Base-by-base conservation (phyloP, 371 early-diverging fungal species). In the Conidiobolus incongruus region DNA sequence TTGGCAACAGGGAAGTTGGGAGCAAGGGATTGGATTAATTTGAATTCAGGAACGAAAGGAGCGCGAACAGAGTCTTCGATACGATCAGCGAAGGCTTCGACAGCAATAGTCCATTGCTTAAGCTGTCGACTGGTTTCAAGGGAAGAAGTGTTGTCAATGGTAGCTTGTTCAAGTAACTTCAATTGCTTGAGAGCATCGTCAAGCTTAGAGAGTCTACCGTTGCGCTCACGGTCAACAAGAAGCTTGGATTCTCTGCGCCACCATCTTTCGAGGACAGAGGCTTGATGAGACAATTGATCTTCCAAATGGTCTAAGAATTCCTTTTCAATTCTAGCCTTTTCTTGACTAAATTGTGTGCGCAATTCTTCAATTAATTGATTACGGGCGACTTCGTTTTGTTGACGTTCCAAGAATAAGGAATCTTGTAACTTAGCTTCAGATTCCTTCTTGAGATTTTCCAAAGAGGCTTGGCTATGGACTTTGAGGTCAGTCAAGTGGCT, bases 141-240 rank as follows among this genome's bases (percentile, higher is more conserved):
- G 43, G 62, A 53, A 48, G 68, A 71, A 4, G 73, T 73, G 44
- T 72, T 74, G 10, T 70, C 63, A 20, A 69, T 49, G 8, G 64
- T 56, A 32, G 76, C 54, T 13, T 57, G 53, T 51, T 89, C 82
- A 21, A 93, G 66, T 34, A 69, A 56, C 45, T 68, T 72, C 35
- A 89, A 62, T 38, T 81, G 77, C 22, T 68, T 52, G 40, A 75
- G 66, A 37, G 91, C 71, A 34, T 72, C 65, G 48, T 89, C 89
- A 26, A 92, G 57, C 20, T 77, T 65, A 2, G 91, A 82, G 44
- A 95, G 61, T 22, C 92, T 78, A 17, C 91, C 88, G 30, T 75
- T 77, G 34, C 92, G 79, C 61, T 94, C 95, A 26, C 63, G 58
- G 47, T 94, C 95, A 1, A 94, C 83, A 30, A 75, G 66, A 15